These are phyloP conservation scores for Petunia hybrid DNA, from an alignment of 305 asterid species.

Conservation along the genomic window DNA sequence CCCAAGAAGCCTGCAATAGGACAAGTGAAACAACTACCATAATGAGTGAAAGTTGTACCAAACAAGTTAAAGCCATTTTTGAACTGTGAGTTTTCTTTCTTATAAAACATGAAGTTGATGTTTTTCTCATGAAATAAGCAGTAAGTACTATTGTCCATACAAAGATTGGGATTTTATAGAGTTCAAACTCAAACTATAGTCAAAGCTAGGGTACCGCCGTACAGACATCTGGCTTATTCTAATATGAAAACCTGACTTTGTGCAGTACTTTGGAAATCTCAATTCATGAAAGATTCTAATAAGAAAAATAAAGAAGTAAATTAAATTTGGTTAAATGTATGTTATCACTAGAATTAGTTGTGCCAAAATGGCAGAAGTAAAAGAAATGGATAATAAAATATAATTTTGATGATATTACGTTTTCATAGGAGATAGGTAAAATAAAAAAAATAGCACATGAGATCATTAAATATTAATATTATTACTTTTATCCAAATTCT, in stretches of 20 bases:
- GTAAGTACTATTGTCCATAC: no score
- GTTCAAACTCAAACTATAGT: background rate
- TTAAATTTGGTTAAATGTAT: background rate
- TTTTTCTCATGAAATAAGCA: background rate
- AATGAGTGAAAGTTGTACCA: background rate
- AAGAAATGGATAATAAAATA: no score
- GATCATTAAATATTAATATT: no score
- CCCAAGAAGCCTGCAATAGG: background rate
- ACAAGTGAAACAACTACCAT: background rate
- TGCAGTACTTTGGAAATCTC: background rate
- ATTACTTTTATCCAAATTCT: no score
- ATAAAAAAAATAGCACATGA: no score
- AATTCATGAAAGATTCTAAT: background rate
- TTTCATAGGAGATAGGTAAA: no score
- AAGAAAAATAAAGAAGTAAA: background rate
- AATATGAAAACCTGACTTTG: background rate
- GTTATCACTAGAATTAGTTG: no score
- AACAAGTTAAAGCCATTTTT: background rate
- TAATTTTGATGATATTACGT: no score
- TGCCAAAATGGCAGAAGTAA: no score
- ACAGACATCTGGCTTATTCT: conserved; percentile 13
- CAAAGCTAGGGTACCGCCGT: conserved; percentile 3
- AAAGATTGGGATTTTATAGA: conserved; percentile 10
- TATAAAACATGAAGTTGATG: conserved; percentile 5
- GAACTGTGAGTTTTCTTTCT: background rate